A percentile compares a stretch with the other conserved stretches of the same genome.
These are phyloP conservation scores for Neopestalotiopsis clavispora DNA, from an alignment of 2,329 filamentous ascomycete genomes.

Conservation along the genomic window DNA sequence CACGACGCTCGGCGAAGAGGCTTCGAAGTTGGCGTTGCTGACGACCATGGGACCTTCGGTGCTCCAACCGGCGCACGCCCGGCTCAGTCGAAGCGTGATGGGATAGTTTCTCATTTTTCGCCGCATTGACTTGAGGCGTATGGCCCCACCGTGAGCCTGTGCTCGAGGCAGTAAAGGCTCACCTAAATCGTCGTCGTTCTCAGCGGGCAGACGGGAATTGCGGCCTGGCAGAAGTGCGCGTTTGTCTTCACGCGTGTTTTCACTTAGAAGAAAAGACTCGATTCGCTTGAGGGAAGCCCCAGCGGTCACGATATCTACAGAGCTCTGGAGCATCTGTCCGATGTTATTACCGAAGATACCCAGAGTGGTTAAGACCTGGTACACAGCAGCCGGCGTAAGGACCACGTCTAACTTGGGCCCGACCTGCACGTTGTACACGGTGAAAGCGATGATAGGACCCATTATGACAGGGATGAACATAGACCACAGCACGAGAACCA, in stretches of 20 bases:
- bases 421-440: conserved; percentile 11
- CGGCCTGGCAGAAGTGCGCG: neutral
- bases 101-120: no score
- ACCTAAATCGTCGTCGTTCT: no score
- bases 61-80: neutral
- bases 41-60: neutral
- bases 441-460: conserved; percentile 13
- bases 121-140: no score
- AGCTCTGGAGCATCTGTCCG: neutral
- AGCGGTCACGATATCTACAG: neutral
- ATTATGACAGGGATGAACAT: conserved; percentile 16
- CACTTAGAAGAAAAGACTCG: neutral
- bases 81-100: neutral
- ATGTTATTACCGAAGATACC: neutral
- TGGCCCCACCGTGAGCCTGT: neutral
- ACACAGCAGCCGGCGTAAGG: conserved; percentile 3
- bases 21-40: conserved; percentile 4
- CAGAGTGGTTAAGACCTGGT: neutral
- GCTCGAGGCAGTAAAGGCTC: neutral
- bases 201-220: neutral
- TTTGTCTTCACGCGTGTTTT: neutral
- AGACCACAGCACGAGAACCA: conserved; percentile 10
- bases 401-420: neutral
- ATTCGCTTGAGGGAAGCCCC: neutral
- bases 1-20: conserved; percentile 6